phyloP scores from a whole-genome alignment of 768 basidiomycete species.

The Paxillus involutus region DNA sequence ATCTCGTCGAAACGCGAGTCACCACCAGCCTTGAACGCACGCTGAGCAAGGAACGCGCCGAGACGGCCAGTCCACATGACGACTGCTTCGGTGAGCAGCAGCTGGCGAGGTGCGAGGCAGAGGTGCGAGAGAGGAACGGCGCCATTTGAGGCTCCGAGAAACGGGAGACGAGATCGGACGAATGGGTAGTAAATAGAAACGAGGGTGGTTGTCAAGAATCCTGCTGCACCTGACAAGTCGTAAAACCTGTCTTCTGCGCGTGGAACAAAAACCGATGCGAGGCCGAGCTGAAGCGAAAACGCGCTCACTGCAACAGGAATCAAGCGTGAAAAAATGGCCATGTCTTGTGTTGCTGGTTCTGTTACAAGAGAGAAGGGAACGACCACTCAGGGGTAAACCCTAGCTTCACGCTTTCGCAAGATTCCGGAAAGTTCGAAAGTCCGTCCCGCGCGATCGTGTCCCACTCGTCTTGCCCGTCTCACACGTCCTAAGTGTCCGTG shows the following conservation, averaged over 20 bases:
- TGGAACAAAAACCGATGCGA: slow-evolving; percentile 62
- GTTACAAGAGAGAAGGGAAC: too few species aligned
- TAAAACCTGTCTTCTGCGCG: slow-evolving; percentile 64
- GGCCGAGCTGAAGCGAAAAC: slow-evolving; percentile 52
- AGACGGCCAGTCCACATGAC: slow-evolving; percentile 63
- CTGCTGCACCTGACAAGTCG: slow-evolving; percentile 63
- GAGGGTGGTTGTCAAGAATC: slow-evolving; percentile 62
- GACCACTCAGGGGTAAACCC: too few species aligned
- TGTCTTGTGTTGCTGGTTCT: background rate
- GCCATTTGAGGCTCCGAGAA: slow-evolving; percentile 16
- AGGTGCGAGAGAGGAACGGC: slow-evolving; percentile 34
- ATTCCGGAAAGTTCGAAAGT: too few species aligned
- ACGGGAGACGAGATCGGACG: slow-evolving; percentile 36
- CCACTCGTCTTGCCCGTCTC: too few species aligned
- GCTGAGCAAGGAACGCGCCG: slow-evolving; percentile 56
- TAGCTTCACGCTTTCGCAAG: too few species aligned
- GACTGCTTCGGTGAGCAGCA: slow-evolving; percentile 56
- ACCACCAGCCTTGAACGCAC: slow-evolving; percentile 53
- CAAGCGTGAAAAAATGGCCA: slow-evolving; percentile 47
- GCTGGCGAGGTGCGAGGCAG: slow-evolving; percentile 58
- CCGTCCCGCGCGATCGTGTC: too few species aligned
- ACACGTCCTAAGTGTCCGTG: too few species aligned
- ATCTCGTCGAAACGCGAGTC: slow-evolving; percentile 68
- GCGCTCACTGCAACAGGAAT: slow-evolving; percentile 48
- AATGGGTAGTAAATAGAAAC: slow-evolving; percentile 66